Conservation (phyloP, 192 early-diverging fungal genomes). For the Funneliformis mosseae region DNA sequence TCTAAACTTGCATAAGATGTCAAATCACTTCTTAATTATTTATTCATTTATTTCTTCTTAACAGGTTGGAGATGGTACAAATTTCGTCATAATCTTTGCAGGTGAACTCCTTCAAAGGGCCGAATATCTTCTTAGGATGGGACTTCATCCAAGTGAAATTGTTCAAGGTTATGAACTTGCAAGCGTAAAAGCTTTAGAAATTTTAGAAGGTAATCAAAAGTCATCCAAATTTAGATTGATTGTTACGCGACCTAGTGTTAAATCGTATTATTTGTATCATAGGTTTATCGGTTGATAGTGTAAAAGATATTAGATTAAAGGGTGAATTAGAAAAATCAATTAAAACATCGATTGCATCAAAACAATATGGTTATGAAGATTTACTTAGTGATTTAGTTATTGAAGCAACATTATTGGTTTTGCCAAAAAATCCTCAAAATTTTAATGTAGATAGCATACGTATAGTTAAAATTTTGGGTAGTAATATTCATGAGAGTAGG, state of each 20-base stretch:
- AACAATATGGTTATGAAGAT: constrained; percentile 96
- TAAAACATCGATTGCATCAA: constrained; percentile 79
- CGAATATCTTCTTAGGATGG: constrained; percentile 90
- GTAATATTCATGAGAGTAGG: constrained; percentile 80
- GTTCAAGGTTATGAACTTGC: constrained; percentile 94
- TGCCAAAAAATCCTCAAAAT: constrained; percentile 84
- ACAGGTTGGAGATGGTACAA: constrained; percentile 92
- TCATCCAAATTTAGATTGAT: not conserved
- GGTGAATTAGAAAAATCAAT: constrained; percentile 78
- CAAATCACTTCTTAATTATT: not conserved
- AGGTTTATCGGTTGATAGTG: constrained; percentile 70
- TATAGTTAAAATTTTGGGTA: constrained; percentile 97
- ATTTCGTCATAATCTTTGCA: constrained; percentile 93
- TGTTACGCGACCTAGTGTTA: not conserved
- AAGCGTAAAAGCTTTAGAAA: constrained; percentile 75
- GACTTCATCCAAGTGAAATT: constrained; percentile 92
- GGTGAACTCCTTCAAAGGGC: constrained; percentile 95
- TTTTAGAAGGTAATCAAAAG: constrained; percentile 70
- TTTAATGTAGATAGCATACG: constrained; percentile 97
- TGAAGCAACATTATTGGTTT: constrained; percentile 81
- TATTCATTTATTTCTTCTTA: not conserved
- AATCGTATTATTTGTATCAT: constrained; percentile 12
- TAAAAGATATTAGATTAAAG: constrained; percentile 53
- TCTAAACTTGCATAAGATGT: not conserved
- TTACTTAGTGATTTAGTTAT: constrained; percentile 79